A percentile compares a stretch with the other conserved stretches of the same genome.
These are phyloP conservation scores for Truncatella angustata DNA, from an alignment of 2,329 filamentous ascomycete species.

Conservation along the genomic window DNA sequence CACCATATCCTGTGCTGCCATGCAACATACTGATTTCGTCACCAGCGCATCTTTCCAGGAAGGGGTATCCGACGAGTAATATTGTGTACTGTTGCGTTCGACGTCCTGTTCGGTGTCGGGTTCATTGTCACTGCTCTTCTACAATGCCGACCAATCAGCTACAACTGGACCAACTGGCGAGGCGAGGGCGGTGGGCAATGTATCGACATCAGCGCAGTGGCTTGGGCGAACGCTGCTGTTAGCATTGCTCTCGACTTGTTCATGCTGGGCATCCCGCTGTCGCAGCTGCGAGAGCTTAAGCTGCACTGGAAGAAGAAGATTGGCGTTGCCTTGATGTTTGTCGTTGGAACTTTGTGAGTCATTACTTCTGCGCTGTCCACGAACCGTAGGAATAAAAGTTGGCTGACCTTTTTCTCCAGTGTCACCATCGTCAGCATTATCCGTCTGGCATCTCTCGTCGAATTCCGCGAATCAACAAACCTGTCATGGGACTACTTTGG, in stretches of 20 bases:
- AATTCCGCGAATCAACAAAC: conserved; percentile 27
- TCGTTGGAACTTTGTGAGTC: conserved; percentile 37
- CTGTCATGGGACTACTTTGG: conserved; percentile 28
- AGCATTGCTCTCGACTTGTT: conserved; percentile 41
- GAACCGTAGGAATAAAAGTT: too few relatives aligned
- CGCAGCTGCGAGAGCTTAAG: conserved; percentile 37
- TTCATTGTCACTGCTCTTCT: conserved; percentile 26
- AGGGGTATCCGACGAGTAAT: conserved; percentile 14
- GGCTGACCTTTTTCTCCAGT: not conserved
- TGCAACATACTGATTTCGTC: not conserved
- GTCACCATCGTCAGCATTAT: conserved; percentile 33
- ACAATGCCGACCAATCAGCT: conserved; percentile 32
- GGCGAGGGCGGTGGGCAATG: conserved; percentile 28
- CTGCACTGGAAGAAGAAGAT: conserved; percentile 48
- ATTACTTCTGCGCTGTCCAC: conserved; percentile 5
- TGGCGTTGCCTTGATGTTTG: conserved; percentile 44
- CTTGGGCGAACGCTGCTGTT: conserved; percentile 35
- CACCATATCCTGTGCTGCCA: not conserved
- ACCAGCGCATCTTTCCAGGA: conserved; percentile 31
- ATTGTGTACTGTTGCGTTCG: conserved; percentile 20
- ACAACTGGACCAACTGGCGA: conserved; percentile 37
- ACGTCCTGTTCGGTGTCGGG: conserved; percentile 18
- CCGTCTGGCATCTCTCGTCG: conserved; percentile 28
- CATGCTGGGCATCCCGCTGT: conserved; percentile 42
- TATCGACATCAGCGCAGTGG: conserved; percentile 30